phyloP scores from a whole-genome alignment of 108 stramenopile genomes.

The Skeletonema marinoi region DNA sequence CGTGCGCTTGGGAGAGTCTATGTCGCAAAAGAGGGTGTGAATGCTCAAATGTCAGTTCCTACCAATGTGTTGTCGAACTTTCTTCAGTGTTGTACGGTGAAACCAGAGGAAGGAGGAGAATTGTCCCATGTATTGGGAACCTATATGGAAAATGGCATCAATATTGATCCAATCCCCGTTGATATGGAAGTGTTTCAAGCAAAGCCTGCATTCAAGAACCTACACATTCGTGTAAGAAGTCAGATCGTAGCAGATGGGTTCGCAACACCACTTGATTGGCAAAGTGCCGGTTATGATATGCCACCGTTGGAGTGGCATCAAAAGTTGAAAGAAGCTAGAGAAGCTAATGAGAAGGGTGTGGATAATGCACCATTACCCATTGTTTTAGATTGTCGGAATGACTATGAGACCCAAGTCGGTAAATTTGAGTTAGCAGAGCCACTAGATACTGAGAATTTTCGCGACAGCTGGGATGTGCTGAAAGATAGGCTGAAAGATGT shows the following conservation, averaged over 20 bases:
- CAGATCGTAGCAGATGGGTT: slow-evolving; percentile 98
- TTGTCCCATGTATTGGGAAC: slow-evolving; percentile 51
- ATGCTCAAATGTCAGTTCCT: slow-evolving; percentile 98
- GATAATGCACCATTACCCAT: slow-evolving; percentile 47
- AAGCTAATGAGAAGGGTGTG: slow-evolving; percentile 4
- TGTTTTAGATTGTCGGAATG: slow-evolving; percentile 86
- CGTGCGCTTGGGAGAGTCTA: slow-evolving; percentile 91
- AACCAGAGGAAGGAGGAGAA: slow-evolving; percentile 11
- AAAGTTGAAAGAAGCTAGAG: slow-evolving; percentile 72
- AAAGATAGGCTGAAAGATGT: slow-evolving; percentile 75
- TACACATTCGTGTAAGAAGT: slow-evolving; percentile 87
- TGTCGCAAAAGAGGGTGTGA: slow-evolving; percentile 93
- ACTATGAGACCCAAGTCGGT: slow-evolving; percentile 93
- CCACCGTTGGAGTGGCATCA: slow-evolving; percentile 94
- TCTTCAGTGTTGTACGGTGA: slow-evolving; percentile 24
- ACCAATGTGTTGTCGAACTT: slow-evolving; percentile 65
- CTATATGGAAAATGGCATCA: slow-evolving; percentile 91
- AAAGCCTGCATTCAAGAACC: slow-evolving; percentile 82
- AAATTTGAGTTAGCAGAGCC: slow-evolving; percentile 90
- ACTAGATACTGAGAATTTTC: slow-evolving; percentile 88
- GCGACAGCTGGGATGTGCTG: slow-evolving; percentile 88
- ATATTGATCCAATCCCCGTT: slow-evolving; percentile 82
- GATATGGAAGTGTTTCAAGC: slow-evolving; percentile 65
- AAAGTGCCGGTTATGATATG: slow-evolving; percentile 89
- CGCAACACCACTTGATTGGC: slow-evolving; percentile 83